phyloP scores from a whole-genome alignment of 2,329 filamentous ascomycete species.

The Diaporthe australafricana region DNA sequence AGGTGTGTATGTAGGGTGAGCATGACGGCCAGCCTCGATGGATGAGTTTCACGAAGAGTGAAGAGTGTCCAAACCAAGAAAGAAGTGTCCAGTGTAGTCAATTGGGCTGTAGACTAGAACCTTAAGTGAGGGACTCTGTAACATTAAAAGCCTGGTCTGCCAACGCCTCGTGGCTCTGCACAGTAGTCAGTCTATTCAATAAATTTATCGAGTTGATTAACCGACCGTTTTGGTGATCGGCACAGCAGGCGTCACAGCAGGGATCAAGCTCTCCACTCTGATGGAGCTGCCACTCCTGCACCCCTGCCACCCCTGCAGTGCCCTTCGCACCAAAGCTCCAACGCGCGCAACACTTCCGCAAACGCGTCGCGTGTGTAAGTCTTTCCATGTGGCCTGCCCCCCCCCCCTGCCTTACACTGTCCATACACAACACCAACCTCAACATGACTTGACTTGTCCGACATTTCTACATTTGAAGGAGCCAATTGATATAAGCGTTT shows the following conservation, averaged over 20 bases:
- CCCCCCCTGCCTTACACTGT: conserved; percentile 6
- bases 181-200: too few species aligned
- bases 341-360: conserved; percentile 10
- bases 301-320: not conserved
- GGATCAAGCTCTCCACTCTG: not conserved
- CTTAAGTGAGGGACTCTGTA: too few species aligned
- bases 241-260: not conserved
- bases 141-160: too few species aligned
- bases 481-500: conserved; percentile 16
- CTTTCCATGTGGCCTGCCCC: conserved; percentile 9
- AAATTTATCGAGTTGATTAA: too few species aligned
- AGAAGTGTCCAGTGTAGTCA: too few species aligned
- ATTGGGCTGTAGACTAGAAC: too few species aligned
- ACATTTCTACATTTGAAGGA: not conserved
- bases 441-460: not conserved
- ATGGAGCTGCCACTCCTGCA: not conserved
- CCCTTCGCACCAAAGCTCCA: not conserved
- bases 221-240: not conserved
- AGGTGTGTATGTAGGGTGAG: not conserved
- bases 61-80: not conserved
- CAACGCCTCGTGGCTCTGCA: not conserved
- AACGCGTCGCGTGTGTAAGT: conserved; percentile 29
- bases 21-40: not conserved
- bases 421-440: not conserved
- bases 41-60: not conserved